Percentiles rank a stretch among this genome's conserved stretches.
phyloP scores from a whole-genome alignment of 371 early-diverging fungal genomes.

The Rhizopus arrhizus region DNA sequence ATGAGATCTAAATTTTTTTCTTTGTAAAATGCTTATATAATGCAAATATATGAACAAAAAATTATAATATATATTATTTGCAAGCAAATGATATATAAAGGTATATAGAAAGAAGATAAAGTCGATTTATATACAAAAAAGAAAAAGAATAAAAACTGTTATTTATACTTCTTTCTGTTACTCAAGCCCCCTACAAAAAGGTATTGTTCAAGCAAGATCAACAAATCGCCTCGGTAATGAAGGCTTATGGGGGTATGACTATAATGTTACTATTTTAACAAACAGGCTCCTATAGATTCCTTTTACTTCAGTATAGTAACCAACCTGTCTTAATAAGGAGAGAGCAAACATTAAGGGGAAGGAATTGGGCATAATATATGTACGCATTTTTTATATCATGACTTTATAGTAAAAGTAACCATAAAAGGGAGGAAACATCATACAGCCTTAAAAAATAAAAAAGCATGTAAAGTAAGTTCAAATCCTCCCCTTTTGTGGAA shows the following conservation, averaged over 20 bases:
- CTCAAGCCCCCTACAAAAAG: too few species aligned
- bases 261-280: not conserved
- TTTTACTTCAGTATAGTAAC: not conserved
- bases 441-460: not conserved
- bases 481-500: not conserved
- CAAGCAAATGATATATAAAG: constrained; percentile 1
- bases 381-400: too few species aligned
- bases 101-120: not conserved
- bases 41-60: not conserved
- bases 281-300: not conserved
- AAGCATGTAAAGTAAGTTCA: not conserved
- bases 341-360: not conserved
- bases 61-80: not conserved
- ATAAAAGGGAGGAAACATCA: not conserved
- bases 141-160: too few species aligned
- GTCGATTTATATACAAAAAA: too few species aligned
- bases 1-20: not conserved
- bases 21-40: not conserved
- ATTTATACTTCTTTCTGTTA: too few species aligned
- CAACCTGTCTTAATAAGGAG: constrained; percentile 7
- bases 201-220: too few species aligned
- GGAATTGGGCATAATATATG: too few species aligned
- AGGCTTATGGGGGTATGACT: too few species aligned
- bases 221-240: too few species aligned
- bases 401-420: not conserved